phyloP scores from a whole-genome alignment of 2,329 filamentous ascomycete species.

The Tolypocladium capitatum region DNA sequence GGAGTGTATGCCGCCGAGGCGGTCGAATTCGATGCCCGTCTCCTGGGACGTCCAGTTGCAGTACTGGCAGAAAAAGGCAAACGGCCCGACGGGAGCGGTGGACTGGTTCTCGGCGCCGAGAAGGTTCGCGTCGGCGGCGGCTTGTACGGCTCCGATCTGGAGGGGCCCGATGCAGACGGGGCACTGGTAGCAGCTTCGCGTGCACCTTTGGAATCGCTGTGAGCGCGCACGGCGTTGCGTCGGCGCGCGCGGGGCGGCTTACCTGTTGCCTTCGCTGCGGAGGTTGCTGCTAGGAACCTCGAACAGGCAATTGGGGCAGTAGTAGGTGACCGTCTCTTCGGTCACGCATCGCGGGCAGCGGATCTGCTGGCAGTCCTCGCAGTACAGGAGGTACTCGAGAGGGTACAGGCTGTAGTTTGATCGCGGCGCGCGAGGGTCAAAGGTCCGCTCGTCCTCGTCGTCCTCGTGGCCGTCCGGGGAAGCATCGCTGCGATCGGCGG shows the following conservation, averaged over 20 bases:
- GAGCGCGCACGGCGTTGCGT: conserved; percentile 1
- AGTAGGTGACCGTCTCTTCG: conserved; percentile 91
- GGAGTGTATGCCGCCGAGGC: conserved; percentile 70
- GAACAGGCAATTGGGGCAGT: conserved; percentile 88
- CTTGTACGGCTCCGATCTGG: conserved; percentile 57
- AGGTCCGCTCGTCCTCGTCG: conserved; percentile 64
- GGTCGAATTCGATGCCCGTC: conserved; percentile 80
- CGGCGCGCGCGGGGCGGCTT: conserved; percentile 13
- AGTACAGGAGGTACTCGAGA: conserved; percentile 87
- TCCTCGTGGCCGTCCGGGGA: conserved; percentile 21
- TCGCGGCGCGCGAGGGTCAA: conserved; percentile 72
- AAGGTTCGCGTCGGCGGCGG: conserved; percentile 30
- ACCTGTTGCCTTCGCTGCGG: conserved; percentile 88
- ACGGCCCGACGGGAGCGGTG: conserved; percentile 37
- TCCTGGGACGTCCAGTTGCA: conserved; percentile 90
- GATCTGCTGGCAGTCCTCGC: conserved; percentile 94
- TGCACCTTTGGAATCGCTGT: conserved; percentile 47
- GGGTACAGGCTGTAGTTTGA: conserved; percentile 89
- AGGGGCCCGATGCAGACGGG: conserved; percentile 77
- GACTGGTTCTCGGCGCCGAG: conserved; percentile 26
- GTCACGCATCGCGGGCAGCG: conserved; percentile 83
- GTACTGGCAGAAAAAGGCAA: conserved; percentile 73
- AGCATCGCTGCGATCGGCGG: conserved; percentile 17
- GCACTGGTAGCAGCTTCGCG: conserved; percentile 90
- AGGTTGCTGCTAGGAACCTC: conserved; percentile 90